Conservation (phyloP, 2,329 filamentous ascomycete genomes). For the Stemphylium lycopersici region DNA sequence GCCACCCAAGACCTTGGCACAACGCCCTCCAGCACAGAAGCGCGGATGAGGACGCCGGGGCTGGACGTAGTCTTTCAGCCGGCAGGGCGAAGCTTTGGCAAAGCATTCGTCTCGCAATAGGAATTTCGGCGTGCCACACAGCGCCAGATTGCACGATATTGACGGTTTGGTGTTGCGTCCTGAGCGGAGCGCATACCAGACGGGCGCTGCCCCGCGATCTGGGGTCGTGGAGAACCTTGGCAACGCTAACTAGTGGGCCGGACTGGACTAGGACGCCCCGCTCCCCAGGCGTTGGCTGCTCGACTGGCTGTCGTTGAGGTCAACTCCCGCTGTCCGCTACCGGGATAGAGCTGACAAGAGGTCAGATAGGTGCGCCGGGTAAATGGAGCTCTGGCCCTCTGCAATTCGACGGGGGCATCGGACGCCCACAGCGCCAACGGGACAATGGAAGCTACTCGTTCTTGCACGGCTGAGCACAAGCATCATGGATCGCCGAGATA, state of each 20-base stretch:
- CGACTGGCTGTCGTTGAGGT: conserved; percentile 1
- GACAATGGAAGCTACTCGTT: conserved; percentile 23
- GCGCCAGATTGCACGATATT: background rate
- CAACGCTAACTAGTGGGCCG: conserved; percentile 2
- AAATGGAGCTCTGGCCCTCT: conserved; percentile 35
- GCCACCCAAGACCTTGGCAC: conserved; percentile 49
- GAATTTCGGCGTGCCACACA: background rate
- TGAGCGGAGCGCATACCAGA: background rate
- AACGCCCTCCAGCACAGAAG: conserved; percentile 24
- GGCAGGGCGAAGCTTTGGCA: conserved; percentile 36
- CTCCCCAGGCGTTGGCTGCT: conserved; percentile 1
- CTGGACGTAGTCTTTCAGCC: conserved; percentile 21
- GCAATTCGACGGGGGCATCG: conserved; percentile 32
- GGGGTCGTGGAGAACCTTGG: conserved; percentile 21
- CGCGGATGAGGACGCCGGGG: conserved; percentile 29
- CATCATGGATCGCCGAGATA: background rate
- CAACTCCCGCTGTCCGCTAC: conserved; percentile 18
- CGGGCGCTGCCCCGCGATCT: conserved; percentile 8
- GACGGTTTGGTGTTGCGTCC: background rate
- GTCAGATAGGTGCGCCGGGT: conserved; percentile 32
- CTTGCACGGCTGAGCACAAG: background rate
- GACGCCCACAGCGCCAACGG: conserved; percentile 12
- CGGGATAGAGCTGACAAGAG: conserved; percentile 25
- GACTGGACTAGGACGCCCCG: conserved; percentile 7
- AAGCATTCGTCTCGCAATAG: conserved; percentile 11